Evolutionary conservation across 805 yeast genomes (phyloP), one percentile per base, ranked within the genome.

Genomic region (Candida alai): DNA sequence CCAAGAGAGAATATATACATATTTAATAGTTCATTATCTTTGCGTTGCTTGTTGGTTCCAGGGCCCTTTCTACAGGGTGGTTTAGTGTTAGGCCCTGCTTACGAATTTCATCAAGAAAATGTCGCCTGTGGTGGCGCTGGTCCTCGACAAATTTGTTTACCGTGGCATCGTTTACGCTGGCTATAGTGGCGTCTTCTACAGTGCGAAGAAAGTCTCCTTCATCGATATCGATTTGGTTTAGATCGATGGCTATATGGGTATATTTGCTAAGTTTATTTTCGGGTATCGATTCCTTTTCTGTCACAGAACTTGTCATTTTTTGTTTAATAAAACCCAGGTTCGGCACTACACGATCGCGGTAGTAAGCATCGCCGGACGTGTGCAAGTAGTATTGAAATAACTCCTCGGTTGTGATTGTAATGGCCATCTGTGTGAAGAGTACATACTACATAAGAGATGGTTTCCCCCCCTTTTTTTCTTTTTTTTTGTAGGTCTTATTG

Each of bases 71-170:
- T 4, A 4, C 6, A 18, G 29, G 5, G 16, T 18, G 15, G 29
- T 34, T 43, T n/a, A 48, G 27, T 16, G 24, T 24, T 18, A 53
- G 29, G 2, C 60, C 59, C 34, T 47, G 53, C 11, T 41, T 32
- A 17, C 39, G 28, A 14, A 58, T 48, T 32, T 60, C 64, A 12
- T 46, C 33, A 14, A 48, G 35, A 32, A 60, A 60, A 16, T 45
- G 43, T 12, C 28, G 36, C 29, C 32, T 41, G 29, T 60, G 64
- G 6, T 34, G 31, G 28, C 42, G 30, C 34, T 52, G 58, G 9
- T 28, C 25, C 13, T 28, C 26, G 9, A 32, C 21, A 17, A 28
- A 37, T 19, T 19, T 15, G 19, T 24, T 29, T 9, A 15, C 21
- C 4, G 15, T 18, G 10, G 21, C 12, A 12, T 28, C 32, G 15